Evolutionary conservation across 345 rosid species (phyloP), one percentile per base, ranked within the genome.

Genomic region (Gossypium thurberi): DNA sequence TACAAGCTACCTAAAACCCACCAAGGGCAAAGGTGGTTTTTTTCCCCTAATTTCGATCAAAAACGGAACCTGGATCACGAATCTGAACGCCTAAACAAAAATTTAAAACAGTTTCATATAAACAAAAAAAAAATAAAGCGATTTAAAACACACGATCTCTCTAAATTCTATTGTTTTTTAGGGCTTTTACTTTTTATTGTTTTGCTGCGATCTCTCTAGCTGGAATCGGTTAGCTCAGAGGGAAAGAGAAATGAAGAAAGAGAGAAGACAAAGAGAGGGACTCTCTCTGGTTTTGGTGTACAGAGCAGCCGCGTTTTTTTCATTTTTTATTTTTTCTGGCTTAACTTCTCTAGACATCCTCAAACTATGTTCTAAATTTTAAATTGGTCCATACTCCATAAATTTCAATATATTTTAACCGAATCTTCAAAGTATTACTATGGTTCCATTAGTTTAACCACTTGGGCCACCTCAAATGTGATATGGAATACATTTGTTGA

Each of bases 241-340:
- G 59, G 51, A 33, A 33, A 33, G 37, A 33, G 40, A 33, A 33
- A 33, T 33, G 40, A 33, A 56, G 10, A 33, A 6, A 77, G 79
- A 68, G 68, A 57, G 42, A 78, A 63, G 40, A 33, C 40, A 69
- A 60, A 60, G 58, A 65, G 78, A 79, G 64, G 17, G 74, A 65
- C 72, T 63, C 79, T 69, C 85, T 74, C 78, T 80, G 83, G 83
- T 78, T 80, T 87, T 71, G 84, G 80, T 74, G 85, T 73, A 21
- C 50, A 74, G 56, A 80, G 74, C 87, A 80, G 88, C 88, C 88
- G 83, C 81, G 83, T 82, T 80, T 78, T 37, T 75, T 21, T 59
- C 37, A 7, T 25, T 75, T 72, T 55, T 52, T 52, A 52, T 69
- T n/a, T 55, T 46, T 20, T 8, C 64, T 74, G 71, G n/a, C 48